These are phyloP conservation scores for Chalara sp. DNA, from an alignment of 2,329 filamentous ascomycete species.

Conservation along the genomic window DNA sequence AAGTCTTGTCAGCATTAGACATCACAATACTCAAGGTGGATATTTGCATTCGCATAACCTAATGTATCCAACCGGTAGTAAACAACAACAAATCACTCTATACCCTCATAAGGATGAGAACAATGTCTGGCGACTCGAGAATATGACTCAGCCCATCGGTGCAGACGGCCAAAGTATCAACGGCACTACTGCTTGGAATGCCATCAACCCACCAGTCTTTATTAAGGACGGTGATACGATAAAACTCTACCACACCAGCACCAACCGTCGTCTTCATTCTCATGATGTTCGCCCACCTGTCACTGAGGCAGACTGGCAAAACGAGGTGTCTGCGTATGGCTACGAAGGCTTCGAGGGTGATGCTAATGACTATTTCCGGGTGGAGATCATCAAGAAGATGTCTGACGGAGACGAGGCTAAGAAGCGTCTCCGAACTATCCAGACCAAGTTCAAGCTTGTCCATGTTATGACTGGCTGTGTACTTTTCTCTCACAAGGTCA, in stretches of 20 bases:
- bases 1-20: slow-evolving; percentile 77
- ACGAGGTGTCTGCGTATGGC: slow-evolving; percentile 93
- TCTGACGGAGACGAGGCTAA: slow-evolving; percentile 75
- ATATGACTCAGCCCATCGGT: slow-evolving; percentile 85
- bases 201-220: slow-evolving; percentile 53
- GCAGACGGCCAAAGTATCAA: slow-evolving; percentile 69
- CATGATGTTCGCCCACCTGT: slow-evolving; percentile 87
- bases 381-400: slow-evolving; percentile 90
- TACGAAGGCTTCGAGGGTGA: slow-evolving; percentile 96
- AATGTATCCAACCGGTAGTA: slow-evolving; percentile 96
- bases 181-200: slow-evolving; percentile 80
- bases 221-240: slow-evolving; percentile 77
- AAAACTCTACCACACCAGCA: slow-evolving; percentile 76
- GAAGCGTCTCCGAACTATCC: slow-evolving; percentile 81
- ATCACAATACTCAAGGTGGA: slow-evolving; percentile 95
- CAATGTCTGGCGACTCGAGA: slow-evolving; percentile 91
- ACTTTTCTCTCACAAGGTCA: slow-evolving; percentile 97
- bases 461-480: slow-evolving; percentile 96
- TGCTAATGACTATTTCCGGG: slow-evolving; percentile 89
- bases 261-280: slow-evolving; percentile 86
- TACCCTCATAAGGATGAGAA: slow-evolving; percentile 99
- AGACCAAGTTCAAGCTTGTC: slow-evolving; percentile 92
- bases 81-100: slow-evolving; percentile 96
- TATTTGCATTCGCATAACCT: slow-evolving; percentile 95
- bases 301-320: slow-evolving; percentile 87